phyloP scores from a whole-genome alignment of 2,329 filamentous ascomycete species.

The Aspergillus alliaceus region DNA sequence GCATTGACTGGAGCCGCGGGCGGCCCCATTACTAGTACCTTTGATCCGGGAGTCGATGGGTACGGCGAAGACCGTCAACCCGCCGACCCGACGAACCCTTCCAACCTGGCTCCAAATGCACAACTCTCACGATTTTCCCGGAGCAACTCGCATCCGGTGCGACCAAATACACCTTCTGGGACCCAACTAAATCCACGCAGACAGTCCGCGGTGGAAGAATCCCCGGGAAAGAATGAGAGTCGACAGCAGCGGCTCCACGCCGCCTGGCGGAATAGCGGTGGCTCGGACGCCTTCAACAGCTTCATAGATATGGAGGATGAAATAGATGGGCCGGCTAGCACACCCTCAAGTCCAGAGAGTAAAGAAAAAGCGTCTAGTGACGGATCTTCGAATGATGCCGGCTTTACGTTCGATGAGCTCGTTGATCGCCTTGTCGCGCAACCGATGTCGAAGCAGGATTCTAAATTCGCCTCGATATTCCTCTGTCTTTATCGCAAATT shows the following conservation, averaged over 20 bases:
- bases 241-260: conserved; percentile 36
- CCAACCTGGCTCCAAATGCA: conserved; percentile 37
- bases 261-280: conserved; percentile 40
- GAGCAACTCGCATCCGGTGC: conserved; percentile 49
- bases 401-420: conserved; percentile 61
- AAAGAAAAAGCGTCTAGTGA: conserved; percentile 36
- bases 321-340: conserved; percentile 30
- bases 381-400: conserved; percentile 34
- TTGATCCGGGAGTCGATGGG: conserved; percentile 37
- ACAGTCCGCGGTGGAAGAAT: conserved; percentile 29
- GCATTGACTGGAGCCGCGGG: conserved; percentile 50
- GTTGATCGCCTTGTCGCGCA: conserved; percentile 84
- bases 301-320: conserved; percentile 47
- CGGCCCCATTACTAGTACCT: conserved; percentile 33
- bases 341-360: conserved; percentile 29
- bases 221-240: conserved; percentile 30
- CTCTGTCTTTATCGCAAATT: conserved; percentile 94
- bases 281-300: conserved; percentile 43
- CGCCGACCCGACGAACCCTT: conserved; percentile 31
- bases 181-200: conserved; percentile 34
- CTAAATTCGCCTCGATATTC: conserved; percentile 85
- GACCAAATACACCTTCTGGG: conserved; percentile 47
- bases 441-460: conserved; percentile 81
- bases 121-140: conserved; percentile 47
- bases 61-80: conserved; percentile 32